Evolutionary conservation across 192 early-diverging fungal genomes (phyloP).

Genomic region (Backusella psychrophila): DNA sequence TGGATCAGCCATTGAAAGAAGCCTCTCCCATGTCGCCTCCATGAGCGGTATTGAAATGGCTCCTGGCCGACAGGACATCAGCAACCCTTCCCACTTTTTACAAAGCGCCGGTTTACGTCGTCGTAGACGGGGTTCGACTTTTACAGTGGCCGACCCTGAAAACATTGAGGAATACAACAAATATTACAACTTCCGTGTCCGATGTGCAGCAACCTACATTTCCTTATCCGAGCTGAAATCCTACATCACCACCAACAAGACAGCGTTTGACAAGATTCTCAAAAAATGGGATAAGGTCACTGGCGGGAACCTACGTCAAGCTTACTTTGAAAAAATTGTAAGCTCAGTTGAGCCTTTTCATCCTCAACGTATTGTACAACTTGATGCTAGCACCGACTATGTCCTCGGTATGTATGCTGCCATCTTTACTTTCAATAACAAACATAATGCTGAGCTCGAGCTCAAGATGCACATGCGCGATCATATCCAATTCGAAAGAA

Average conservation of each 20-base stretch:
- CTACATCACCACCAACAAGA: constrained; percentile 78
- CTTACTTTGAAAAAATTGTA: constrained; percentile 46
- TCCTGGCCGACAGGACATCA: not conserved
- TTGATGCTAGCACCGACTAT: constrained; percentile 41
- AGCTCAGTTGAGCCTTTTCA: constrained; percentile 51
- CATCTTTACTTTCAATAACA: constrained; percentile 52
- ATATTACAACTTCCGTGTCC: constrained; percentile 23
- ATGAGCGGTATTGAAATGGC: not conserved
- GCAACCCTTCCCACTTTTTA: not conserved
- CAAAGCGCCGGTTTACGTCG: not conserved
- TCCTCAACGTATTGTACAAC: constrained; percentile 34
- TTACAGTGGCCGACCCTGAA: not conserved
- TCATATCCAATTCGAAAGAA: constrained; percentile 66
- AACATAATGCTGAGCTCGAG: constrained; percentile 47
- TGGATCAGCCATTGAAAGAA: not conserved
- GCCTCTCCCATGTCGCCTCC: not conserved
- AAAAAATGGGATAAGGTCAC: constrained; percentile 95
- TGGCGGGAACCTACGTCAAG: constrained; percentile 33
- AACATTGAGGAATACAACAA: constrained; percentile 12
- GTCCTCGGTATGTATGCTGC: constrained; percentile 57
- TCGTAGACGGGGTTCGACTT: not conserved
- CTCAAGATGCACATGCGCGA: constrained; percentile 60
- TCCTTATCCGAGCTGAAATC: constrained; percentile 74
- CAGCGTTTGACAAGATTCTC: constrained; percentile 85
- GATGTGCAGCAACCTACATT: constrained; percentile 36